These are phyloP conservation scores for Macrolepiota dolichaula DNA, from an alignment of 768 basidiomycete species.

Conservation along the genomic window DNA sequence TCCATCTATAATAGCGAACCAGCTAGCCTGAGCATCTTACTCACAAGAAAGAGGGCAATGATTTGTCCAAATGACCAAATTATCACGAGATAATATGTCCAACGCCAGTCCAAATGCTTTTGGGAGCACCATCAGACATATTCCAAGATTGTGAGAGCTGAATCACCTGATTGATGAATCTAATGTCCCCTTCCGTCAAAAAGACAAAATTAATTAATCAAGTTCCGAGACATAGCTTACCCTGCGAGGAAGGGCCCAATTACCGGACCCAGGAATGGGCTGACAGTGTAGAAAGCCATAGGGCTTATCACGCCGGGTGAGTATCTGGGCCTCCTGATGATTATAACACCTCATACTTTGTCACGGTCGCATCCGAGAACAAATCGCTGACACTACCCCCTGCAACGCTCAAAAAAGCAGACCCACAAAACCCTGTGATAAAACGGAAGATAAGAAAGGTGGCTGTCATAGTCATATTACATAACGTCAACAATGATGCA, in stretches of 20 bases:
- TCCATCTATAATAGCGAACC: neutral
- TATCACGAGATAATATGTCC: constrained; percentile 71
- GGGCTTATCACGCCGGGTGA: constrained; percentile 24
- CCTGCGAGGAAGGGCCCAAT: constrained; percentile 58
- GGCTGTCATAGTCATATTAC: constrained; percentile 26
- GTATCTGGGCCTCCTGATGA: neutral
- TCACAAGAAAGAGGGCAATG: constrained; percentile 47
- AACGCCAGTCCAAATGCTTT: constrained; percentile 62
- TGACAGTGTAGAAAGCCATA: constrained; percentile 55
- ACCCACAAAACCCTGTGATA: constrained; percentile 52
- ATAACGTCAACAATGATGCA: neutral
- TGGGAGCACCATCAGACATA: neutral
- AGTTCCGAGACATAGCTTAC: constrained; percentile 33
- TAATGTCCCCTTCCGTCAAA: constrained; percentile 6
- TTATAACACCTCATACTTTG: constrained; percentile 39
- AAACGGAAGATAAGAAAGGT: constrained; percentile 60
- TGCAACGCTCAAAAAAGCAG: constrained; percentile 54
- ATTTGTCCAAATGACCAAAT: constrained; percentile 67
- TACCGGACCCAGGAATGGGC: constrained; percentile 49
- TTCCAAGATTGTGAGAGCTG: neutral
- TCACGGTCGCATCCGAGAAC: constrained; percentile 54
- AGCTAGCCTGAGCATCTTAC: constrained; percentile 14
- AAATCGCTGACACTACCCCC: constrained; percentile 56
- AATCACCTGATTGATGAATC: constrained; percentile 68
- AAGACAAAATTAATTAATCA: neutral